Percentiles rank a stretch among this genome's conserved stretches.
These are phyloP conservation scores for Aspergillus viridinutans DNA, from an alignment of 2,329 filamentous ascomycete genomes.

Conservation along the genomic window DNA sequence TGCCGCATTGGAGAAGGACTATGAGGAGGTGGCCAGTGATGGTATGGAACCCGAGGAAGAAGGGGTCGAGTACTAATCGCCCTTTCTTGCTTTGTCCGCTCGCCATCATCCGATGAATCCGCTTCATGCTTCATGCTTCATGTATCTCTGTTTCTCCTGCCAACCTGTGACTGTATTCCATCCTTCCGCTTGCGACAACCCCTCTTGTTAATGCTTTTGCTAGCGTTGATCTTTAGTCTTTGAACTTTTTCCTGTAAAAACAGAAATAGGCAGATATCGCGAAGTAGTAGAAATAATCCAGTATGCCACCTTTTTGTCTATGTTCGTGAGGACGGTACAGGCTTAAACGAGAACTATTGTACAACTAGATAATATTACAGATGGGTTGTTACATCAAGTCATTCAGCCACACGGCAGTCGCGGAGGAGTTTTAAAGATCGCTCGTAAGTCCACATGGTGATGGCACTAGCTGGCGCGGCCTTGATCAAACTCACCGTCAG, in stretches of 20 bases:
- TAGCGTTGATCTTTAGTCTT: conserved; percentile 10
- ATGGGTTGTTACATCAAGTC: neutral
- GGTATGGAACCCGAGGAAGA: conserved; percentile 60
- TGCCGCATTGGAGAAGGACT: conserved; percentile 79
- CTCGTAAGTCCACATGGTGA: conserved; percentile 96
- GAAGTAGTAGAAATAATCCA: neutral
- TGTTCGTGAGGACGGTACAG: neutral
- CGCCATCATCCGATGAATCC: conserved; percentile 9
- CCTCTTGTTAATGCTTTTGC: conserved; percentile 17
- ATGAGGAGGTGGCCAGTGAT: conserved; percentile 78
- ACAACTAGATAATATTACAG: neutral
- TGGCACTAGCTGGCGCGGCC: conserved; percentile 84
- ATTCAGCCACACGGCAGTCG: conserved; percentile 27
- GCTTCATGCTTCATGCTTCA: conserved; percentile 17
- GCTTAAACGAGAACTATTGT: neutral
- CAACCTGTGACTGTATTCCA: conserved; percentile 8
- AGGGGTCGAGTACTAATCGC: conserved; percentile 32
- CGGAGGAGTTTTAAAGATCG: conserved; percentile 61
- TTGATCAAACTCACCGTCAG: conserved; percentile 86
- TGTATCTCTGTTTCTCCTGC: conserved; percentile 12
- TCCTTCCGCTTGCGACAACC: conserved; percentile 21
- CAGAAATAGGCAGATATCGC: neutral
- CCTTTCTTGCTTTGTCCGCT: neutral
- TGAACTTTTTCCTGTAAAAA: neutral
- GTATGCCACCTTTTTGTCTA: neutral